Percentiles rank a stretch among this genome's conserved stretches.
Conservation (phyloP, 805 yeast genomes). For the Candida multigemmis region DNA sequence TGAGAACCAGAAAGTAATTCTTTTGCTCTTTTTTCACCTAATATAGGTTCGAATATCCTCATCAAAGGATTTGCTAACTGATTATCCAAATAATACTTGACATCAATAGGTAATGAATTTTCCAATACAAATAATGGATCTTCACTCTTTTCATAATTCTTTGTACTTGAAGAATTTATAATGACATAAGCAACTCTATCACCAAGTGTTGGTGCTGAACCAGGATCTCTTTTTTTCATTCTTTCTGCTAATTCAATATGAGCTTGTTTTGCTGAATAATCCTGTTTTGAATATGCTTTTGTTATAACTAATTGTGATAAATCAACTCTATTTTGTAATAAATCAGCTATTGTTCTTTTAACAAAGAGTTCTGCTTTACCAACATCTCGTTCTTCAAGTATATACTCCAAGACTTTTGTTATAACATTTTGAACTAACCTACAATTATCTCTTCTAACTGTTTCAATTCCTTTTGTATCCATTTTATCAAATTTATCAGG, state of each 20-base stretch:
- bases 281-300: constrained; percentile 80
- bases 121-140: constrained; percentile 93
- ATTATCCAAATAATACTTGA: constrained; percentile 86
- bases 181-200: constrained; percentile 98
- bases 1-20: constrained; percentile 78
- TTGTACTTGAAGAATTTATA: constrained; percentile 67
- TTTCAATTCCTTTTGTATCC: constrained; percentile 98
- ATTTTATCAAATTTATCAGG: constrained; percentile 90
- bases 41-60: constrained; percentile 90
- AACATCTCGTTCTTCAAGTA: constrained; percentile 82
- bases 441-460: constrained; percentile 97
- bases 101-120: constrained; percentile 86
- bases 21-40: constrained; percentile 78
- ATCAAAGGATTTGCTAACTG: constrained; percentile 88
- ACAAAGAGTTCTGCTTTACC: constrained; percentile 78
- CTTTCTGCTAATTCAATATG: constrained; percentile 95
- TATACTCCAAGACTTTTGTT: constrained; percentile 78
- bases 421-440: constrained; percentile 90
- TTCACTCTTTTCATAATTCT: constrained; percentile 92
- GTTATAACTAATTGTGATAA: constrained; percentile 90
- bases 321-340: constrained; percentile 86
- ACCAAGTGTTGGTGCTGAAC: constrained; percentile 94
- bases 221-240: constrained; percentile 94
- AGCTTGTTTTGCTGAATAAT: constrained; percentile 94
- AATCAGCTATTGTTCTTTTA: constrained; percentile 79